Evolutionary conservation across 2,329 filamentous ascomycete species (phyloP).

Genomic region (Penicillium sp.): DNA sequence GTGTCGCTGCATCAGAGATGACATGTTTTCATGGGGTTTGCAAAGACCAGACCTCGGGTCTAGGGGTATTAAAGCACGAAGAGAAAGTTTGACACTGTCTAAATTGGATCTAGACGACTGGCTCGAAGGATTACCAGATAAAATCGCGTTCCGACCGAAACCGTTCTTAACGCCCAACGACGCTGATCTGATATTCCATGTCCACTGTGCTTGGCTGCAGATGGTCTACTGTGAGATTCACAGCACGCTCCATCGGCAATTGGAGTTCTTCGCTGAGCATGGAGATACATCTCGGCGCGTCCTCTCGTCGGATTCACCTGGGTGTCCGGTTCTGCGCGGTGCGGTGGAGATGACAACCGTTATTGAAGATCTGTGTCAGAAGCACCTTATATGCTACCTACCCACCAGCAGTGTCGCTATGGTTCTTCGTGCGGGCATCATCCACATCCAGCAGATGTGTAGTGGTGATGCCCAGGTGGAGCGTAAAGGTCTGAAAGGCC

Average conservation of each 20-base stretch:
- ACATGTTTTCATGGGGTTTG: slow-evolving; percentile 49
- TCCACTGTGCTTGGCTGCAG: slow-evolving; percentile 76
- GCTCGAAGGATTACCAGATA: background rate
- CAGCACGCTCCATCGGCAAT: slow-evolving; percentile 79
- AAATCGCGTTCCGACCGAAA: slow-evolving; percentile 39
- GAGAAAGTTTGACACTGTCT: background rate
- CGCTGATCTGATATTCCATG: slow-evolving; percentile 46
- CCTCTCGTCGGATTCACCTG: background rate
- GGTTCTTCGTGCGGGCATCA: slow-evolving; percentile 81
- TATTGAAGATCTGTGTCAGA: slow-evolving; percentile 67
- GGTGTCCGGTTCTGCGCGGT: slow-evolving; percentile 53
- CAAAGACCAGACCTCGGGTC: background rate
- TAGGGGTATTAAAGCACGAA: background rate
- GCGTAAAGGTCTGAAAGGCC: background rate
- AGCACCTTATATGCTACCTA: slow-evolving; percentile 69
- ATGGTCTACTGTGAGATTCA: slow-evolving; percentile 85
- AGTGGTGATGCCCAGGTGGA: background rate
- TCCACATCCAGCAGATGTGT: slow-evolving; percentile 74
- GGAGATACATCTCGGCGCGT: background rate
- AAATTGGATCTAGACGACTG: background rate
- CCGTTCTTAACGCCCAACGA: slow-evolving; percentile 47
- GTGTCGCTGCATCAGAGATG: slow-evolving; percentile 77
- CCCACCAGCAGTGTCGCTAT: slow-evolving; percentile 83
- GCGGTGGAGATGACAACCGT: slow-evolving; percentile 68
- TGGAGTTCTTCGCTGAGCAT: slow-evolving; percentile 57